Conservation (phyloP, 2,329 filamentous ascomycete species). For the Epichloe festucae region DNA sequence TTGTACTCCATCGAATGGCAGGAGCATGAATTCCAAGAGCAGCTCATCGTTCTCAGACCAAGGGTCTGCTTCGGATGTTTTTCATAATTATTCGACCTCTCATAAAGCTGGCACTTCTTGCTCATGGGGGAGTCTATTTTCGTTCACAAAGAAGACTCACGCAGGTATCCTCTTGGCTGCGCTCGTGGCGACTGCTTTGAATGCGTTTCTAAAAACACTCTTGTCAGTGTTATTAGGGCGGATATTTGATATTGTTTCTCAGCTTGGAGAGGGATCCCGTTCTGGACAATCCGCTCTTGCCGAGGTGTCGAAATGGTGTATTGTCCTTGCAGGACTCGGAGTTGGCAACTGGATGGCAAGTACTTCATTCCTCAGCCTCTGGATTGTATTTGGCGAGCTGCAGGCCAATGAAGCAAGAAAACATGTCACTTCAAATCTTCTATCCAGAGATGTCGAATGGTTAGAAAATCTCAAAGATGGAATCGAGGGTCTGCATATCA, state of each 20-base stretch:
- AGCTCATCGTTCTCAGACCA: background rate
- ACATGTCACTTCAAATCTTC: conserved; percentile 51
- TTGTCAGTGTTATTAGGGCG: conserved; percentile 60
- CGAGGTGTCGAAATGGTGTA: conserved; percentile 44
- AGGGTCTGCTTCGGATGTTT: background rate
- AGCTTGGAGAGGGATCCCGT: conserved; percentile 45
- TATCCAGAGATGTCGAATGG: conserved; percentile 69
- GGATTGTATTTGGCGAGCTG: conserved; percentile 69
- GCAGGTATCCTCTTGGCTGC: conserved; percentile 39
- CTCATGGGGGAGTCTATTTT: conserved; percentile 45
- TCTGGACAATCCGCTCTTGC: conserved; percentile 37
- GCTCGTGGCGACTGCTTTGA: conserved; percentile 39
- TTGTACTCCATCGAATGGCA: background rate
- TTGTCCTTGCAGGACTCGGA: conserved; percentile 52
- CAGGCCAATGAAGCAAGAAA: conserved; percentile 57
- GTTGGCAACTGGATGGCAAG: conserved; percentile 53
- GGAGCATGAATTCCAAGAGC: background rate
- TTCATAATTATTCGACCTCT: background rate
- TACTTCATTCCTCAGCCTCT: conserved; percentile 52
- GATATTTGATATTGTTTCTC: conserved; percentile 59
- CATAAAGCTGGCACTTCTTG: too few species aligned
- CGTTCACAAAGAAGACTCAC: conserved; percentile 56
- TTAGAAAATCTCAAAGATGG: conserved; percentile 65
- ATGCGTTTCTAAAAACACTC: conserved; percentile 50
- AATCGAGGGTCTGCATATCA: conserved; percentile 54